phyloP scores from a whole-genome alignment of 257 asterid genomes.

The Solanum paucissectum region DNA sequence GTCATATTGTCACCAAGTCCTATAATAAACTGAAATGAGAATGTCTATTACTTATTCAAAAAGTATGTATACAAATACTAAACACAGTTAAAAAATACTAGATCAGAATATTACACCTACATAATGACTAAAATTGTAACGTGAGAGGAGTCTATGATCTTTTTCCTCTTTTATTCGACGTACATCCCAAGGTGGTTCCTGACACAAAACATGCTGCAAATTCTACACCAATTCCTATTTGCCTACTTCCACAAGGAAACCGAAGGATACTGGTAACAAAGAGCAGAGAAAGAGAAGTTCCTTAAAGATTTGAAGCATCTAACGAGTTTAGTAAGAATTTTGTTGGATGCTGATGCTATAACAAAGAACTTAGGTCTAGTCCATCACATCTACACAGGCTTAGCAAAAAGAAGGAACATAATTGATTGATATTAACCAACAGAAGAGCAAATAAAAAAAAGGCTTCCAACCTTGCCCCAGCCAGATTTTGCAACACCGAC shows the following conservation, averaged over 20 bases:
- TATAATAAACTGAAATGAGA: slow-evolving; percentile 96
- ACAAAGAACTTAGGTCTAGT: neutral
- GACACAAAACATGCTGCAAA: neutral
- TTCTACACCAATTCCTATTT: neutral
- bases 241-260: neutral
- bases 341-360: neutral
- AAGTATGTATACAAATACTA: slow-evolving; percentile 1
- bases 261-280: neutral
- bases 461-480: slow-evolving; percentile 72
- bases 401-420: neutral
- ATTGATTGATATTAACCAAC: neutral
- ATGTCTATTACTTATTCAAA: slow-evolving; percentile 71
- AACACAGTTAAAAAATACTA: slow-evolving; percentile 7
- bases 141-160: neutral
- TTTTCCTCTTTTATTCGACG: neutral
- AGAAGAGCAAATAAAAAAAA: neutral
- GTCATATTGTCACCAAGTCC: slow-evolving; percentile 57
- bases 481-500: slow-evolving; percentile 51
- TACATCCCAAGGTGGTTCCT: neutral
- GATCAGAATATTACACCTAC: slow-evolving; percentile 1
- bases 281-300: neutral
- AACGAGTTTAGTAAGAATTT: neutral
- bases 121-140: neutral
- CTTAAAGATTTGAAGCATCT: neutral
- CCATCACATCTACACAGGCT: neutral